These are phyloP conservation scores for Cephalotrichum gorgonifer DNA, from an alignment of 2,329 filamentous ascomycete species.

Conservation along the genomic window DNA sequence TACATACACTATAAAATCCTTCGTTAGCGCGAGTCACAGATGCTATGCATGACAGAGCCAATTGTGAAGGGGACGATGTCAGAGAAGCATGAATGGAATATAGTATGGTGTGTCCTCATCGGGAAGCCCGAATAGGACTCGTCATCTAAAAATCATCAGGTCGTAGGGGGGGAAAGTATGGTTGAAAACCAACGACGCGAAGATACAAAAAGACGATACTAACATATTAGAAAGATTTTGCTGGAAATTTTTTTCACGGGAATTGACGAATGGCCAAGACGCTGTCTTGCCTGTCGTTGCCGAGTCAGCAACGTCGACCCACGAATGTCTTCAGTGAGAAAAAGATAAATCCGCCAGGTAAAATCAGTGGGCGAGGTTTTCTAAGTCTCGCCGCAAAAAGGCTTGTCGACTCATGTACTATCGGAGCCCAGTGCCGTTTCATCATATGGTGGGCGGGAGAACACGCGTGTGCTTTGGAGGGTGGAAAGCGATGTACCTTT, in stretches of 20 bases:
- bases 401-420: conserved; percentile 67
- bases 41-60: conserved; percentile 5
- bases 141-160: conserved; percentile 51
- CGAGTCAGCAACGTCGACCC: background rate
- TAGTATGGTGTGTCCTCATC: conserved; percentile 57
- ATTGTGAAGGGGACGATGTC: conserved; percentile 15
- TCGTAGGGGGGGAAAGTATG: conserved; percentile 19
- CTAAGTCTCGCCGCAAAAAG: conserved; percentile 97
- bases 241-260: background rate
- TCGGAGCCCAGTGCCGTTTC: conserved; percentile 98
- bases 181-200: too few species aligned
- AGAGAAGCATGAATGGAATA: conserved; percentile 65
- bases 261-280: background rate
- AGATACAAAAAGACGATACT: too few species aligned
- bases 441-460: conserved; percentile 46
- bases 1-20: conserved; percentile 5
- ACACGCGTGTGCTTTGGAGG: background rate
- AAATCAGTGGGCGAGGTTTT: conserved; percentile 99
- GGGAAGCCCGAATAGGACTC: conserved; percentile 67
- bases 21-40: conserved; percentile 7
- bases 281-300: background rate
- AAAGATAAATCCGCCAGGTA: conserved; percentile 1
- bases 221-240: background rate
- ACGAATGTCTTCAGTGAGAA: background rate
- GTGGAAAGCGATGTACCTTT: conserved; percentile 4